These are phyloP conservation scores for Cynanchum wilfordii DNA, from an alignment of 257 asterid genomes.

Conservation along the genomic window DNA sequence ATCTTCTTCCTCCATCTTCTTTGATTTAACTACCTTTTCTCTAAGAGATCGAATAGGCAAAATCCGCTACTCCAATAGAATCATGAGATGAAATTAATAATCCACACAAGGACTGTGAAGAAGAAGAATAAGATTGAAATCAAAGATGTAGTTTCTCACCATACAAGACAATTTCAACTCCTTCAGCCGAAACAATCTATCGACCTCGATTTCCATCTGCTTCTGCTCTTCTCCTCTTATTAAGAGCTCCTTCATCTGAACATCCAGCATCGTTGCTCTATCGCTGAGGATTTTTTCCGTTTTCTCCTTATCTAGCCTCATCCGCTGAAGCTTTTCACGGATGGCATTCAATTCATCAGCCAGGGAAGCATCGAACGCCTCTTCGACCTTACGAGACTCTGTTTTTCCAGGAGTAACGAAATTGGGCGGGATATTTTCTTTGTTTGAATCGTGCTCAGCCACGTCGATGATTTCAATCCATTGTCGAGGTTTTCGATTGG, in stretches of 20 bases:
- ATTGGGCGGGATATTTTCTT: conserved; percentile 49
- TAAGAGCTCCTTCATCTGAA: conserved; percentile 49
- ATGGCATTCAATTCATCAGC: conserved; percentile 73
- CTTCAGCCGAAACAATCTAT: conserved; percentile 69
- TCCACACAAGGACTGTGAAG: neutral
- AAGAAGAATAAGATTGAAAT: neutral
- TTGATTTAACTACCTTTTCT: conserved; percentile 50
- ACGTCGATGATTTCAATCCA: conserved; percentile 17
- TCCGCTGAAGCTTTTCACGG: conserved; percentile 55
- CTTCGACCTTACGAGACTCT: conserved; percentile 12
- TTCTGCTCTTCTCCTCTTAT: conserved; percentile 65
- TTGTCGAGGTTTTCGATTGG: conserved; percentile 11
- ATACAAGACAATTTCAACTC: conserved; percentile 62
- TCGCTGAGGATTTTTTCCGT: conserved; percentile 50
- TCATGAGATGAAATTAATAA: neutral
- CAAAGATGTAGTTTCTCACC: conserved; percentile 30
- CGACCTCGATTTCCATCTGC: conserved; percentile 79
- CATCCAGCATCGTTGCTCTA: conserved; percentile 42
- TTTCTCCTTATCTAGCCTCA: conserved; percentile 47
- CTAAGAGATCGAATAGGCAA: conserved; percentile 60
- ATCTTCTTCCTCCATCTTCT: conserved; percentile 33
- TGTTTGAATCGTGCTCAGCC: conserved; percentile 33
- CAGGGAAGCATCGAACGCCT: conserved; percentile 43
- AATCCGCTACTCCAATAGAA: conserved; percentile 29
- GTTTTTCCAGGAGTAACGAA: conserved; percentile 18